A percentile compares a stretch with the other conserved stretches of the same genome.
phyloP scores from a whole-genome alignment of 2,329 filamentous ascomycete genomes.

The Phialocephala sp. region DNA sequence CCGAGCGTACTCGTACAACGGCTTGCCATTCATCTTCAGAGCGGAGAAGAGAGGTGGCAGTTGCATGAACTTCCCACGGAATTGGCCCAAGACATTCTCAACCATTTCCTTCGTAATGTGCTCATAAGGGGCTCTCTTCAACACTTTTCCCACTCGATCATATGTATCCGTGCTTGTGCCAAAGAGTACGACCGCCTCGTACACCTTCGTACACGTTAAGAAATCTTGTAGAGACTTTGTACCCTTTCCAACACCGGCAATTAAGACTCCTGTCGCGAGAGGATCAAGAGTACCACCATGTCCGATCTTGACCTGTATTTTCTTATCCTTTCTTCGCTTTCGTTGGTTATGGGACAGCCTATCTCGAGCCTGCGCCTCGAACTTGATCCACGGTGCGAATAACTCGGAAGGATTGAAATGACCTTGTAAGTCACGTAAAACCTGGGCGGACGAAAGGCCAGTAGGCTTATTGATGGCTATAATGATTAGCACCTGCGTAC shows the following conservation, averaged over 20 bases:
- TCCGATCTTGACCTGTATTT: conserved; percentile 86
- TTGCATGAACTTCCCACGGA: conserved; percentile 85
- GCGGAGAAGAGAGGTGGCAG: conserved; percentile 92
- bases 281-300: conserved; percentile 97
- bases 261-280: conserved; percentile 89
- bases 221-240: conserved; percentile 85
- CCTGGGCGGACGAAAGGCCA: conserved; percentile 85
- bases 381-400: conserved; percentile 78
- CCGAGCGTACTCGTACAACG: conserved; percentile 93
- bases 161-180: conserved; percentile 93
- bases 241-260: conserved; percentile 84
- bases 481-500: conserved; percentile 19
- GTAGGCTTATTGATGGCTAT: conserved; percentile 91
- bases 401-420: conserved; percentile 81
- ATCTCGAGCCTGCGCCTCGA: conserved; percentile 61
- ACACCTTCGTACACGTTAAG: conserved; percentile 88
- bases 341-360: conserved; percentile 64
- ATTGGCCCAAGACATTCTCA: conserved; percentile 75
- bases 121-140: conserved; percentile 75
- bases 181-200: conserved; percentile 88
- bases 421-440: conserved; percentile 84
- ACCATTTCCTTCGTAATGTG: conserved; percentile 82
- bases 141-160: conserved; percentile 82
- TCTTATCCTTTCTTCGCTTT: conserved; percentile 61
- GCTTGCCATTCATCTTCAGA: conserved; percentile 90